Evolutionary conservation across 257 asterid species (phyloP).

Genomic region (Jacaranda copaia): DNA sequence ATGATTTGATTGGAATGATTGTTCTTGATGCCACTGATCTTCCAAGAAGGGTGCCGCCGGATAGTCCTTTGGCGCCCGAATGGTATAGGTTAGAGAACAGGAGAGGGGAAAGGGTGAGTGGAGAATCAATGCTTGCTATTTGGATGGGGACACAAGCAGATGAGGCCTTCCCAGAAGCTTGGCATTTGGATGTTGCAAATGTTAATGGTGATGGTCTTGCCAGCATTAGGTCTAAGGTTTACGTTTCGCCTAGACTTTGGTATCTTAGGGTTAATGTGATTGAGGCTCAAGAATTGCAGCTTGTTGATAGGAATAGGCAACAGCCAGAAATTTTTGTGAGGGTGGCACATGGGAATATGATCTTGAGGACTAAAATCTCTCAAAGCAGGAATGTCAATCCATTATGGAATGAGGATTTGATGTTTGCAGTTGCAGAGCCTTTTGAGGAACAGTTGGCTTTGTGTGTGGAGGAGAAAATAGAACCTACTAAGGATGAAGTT

Average conservation of each 20-base stretch:
- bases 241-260: constrained; percentile 92
- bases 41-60: constrained; percentile 92
- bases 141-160: constrained; percentile 98
- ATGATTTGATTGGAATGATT: constrained; percentile 64
- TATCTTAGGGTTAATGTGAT: constrained; percentile 84
- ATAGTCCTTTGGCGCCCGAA: constrained; percentile 93
- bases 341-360: constrained; percentile 58
- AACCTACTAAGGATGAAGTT: constrained; percentile 63
- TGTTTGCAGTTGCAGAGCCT: constrained; percentile 87
- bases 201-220: constrained; percentile 71
- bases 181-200: constrained; percentile 67
- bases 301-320: constrained; percentile 59
- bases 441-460: constrained; percentile 76
- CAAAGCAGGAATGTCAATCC: constrained; percentile 54
- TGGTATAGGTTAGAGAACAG: constrained; percentile 79
- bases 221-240: constrained; percentile 76
- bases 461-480: constrained; percentile 69
- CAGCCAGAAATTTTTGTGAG: constrained; percentile 64
- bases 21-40: constrained; percentile 67
- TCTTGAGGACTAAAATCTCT: constrained; percentile 64
- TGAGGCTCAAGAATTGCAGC: constrained; percentile 82
- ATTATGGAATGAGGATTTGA: constrained; percentile 95
- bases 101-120: constrained; percentile 59
- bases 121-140: constrained; percentile 81
- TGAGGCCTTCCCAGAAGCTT: constrained; percentile 89